A percentile compares a stretch with the other conserved stretches of the same genome.
Conservation (phyloP, 164 flowering plant genomes). For the Nymphaea thermarum region DNA sequence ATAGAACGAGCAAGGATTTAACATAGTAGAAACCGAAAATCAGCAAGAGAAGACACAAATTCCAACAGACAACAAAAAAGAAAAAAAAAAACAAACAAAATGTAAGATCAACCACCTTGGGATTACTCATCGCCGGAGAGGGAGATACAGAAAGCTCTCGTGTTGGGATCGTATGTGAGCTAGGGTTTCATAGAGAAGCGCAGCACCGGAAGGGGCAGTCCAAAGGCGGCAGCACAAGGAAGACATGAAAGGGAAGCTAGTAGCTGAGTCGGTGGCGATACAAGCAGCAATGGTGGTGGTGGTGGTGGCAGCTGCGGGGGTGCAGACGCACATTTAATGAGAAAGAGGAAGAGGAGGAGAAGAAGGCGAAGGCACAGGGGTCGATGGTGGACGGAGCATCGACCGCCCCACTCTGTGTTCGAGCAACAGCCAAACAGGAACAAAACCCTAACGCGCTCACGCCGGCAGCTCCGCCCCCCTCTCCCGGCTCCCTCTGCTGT, state of each 20-base stretch:
- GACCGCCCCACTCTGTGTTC: background rate
- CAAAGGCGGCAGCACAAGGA: background rate
- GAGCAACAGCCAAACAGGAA: background rate
- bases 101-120: background rate
- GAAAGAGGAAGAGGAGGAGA: background rate
- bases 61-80: too few relatives aligned
- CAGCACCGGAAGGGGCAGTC: background rate
- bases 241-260: background rate
- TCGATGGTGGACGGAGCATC: background rate
- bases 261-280: background rate
- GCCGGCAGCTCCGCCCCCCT: background rate
- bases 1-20: too few relatives aligned
- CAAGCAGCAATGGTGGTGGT: background rate
- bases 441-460: background rate
- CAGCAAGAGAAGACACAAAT: too few relatives aligned
- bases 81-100: too few relatives aligned
- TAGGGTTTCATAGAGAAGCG: background rate
- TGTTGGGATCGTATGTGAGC: background rate
- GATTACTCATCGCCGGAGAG: background rate
- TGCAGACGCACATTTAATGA: background rate
- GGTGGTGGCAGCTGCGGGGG: background rate
- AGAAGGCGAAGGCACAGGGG: background rate
- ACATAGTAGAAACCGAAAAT: too few relatives aligned
- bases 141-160: background rate
- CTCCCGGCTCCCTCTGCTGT: too few relatives aligned